phyloP scores from a whole-genome alignment of 1,139 yeast species.

The Blastobotrys ciferrii region DNA sequence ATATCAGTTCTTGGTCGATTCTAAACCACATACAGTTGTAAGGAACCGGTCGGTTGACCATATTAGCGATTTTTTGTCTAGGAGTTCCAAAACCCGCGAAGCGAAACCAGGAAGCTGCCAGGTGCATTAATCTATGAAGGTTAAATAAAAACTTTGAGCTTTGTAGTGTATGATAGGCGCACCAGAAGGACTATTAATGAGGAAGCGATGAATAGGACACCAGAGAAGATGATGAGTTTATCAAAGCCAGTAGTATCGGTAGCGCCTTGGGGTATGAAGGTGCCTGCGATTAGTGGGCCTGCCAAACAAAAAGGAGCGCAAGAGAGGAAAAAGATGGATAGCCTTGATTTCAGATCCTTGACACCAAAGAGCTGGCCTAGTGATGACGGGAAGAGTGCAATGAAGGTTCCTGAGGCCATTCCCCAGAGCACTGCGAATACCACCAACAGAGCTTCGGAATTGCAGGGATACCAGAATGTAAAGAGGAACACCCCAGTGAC shows the following conservation, averaged over 20 bases:
- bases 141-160: constrained; percentile 28
- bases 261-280: constrained; percentile 31
- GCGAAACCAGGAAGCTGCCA: no score
- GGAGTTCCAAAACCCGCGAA: no score
- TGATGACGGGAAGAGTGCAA: constrained; percentile 40
- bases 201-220: constrained; percentile 21
- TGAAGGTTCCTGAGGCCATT: constrained; percentile 40
- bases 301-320: constrained; percentile 47
- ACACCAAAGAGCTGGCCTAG: constrained; percentile 46
- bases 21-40: no score
- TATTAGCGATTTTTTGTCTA: no score
- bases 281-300: constrained; percentile 49
- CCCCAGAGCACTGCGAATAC: constrained; percentile 46
- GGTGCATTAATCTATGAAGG: constrained; percentile 2
- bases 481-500: constrained; percentile 12
- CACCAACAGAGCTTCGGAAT: constrained; percentile 35
- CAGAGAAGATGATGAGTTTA: constrained; percentile 17
- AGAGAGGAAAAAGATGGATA: constrained; percentile 57
- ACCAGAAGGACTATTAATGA: constrained; percentile 20
- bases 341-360: constrained; percentile 42
- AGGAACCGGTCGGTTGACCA: no score
- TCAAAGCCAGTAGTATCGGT: constrained; percentile 17
- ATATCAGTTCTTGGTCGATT: no score
- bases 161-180: constrained; percentile 24
- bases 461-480: constrained; percentile 27